Evolutionary conservation across 2,329 filamentous ascomycete species (phyloP).

Genomic region (Penicillium freii): DNA sequence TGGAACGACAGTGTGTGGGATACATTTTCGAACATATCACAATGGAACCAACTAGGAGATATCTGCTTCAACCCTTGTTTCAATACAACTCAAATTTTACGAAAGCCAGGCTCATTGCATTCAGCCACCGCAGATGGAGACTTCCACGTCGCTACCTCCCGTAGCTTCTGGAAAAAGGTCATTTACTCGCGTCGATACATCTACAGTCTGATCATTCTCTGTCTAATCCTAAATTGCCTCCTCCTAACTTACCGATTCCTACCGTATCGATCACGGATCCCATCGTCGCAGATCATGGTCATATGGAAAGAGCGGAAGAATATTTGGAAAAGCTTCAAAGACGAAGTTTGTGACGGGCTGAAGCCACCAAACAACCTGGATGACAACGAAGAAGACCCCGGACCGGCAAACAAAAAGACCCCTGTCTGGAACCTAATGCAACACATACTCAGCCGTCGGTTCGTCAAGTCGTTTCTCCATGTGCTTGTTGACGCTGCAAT

Average conservation of each 20-base stretch:
- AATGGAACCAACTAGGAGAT: slow-evolving; percentile 23
- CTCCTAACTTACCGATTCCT: slow-evolving; percentile 26
- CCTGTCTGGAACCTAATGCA: slow-evolving; percentile 2
- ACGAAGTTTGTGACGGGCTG: slow-evolving; percentile 9
- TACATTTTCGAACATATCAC: slow-evolving; percentile 25
- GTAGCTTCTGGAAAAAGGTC: slow-evolving; percentile 16
- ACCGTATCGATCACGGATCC: slow-evolving; percentile 26
- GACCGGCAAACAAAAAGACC: neutral
- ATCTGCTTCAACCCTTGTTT: slow-evolving; percentile 37
- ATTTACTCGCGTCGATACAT: slow-evolving; percentile 30
- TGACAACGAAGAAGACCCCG: neutral
- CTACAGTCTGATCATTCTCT: slow-evolving; percentile 29
- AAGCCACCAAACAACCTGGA: neutral
- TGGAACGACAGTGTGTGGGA: slow-evolving; percentile 34
- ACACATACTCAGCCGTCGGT: slow-evolving; percentile 4
- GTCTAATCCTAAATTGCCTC: slow-evolving; percentile 25
- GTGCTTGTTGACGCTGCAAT: slow-evolving; percentile 15
- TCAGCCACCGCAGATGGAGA: slow-evolving; percentile 11
- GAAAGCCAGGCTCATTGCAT: slow-evolving; percentile 21
- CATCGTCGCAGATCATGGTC: slow-evolving; percentile 22
- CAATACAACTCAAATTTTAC: slow-evolving; percentile 29
- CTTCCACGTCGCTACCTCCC: slow-evolving; percentile 8
- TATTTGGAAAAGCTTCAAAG: slow-evolving; percentile 22
- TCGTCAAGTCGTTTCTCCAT: slow-evolving; percentile 15
- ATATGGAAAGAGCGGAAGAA: slow-evolving; percentile 26